Percentiles rank a stretch among this genome's conserved stretches.
These are phyloP conservation scores for Royoungia palumana DNA, from an alignment of 768 basidiomycete genomes.

Conservation along the genomic window DNA sequence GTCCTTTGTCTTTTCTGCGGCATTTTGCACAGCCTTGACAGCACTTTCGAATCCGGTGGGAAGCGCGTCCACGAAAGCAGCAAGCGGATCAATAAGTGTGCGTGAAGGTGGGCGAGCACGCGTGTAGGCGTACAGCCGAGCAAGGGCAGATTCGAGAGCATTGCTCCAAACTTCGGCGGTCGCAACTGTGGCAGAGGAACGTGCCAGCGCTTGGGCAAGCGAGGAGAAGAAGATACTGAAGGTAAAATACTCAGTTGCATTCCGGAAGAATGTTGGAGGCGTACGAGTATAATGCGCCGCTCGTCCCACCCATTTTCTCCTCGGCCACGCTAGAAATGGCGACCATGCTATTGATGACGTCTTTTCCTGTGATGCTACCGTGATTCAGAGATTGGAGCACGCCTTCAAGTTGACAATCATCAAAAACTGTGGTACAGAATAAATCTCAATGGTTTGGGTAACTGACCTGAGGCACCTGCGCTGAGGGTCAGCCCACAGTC, in stretches of 20 bases:
- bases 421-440: neutral
- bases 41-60: slow-evolving; percentile 45
- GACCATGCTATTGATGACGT: slow-evolving; percentile 64
- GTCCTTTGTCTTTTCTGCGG: slow-evolving; percentile 71
- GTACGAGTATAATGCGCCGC: slow-evolving; percentile 87
- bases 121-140: slow-evolving; percentile 76
- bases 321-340: slow-evolving; percentile 73
- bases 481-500: slow-evolving; percentile 68
- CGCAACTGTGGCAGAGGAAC: slow-evolving; percentile 23
- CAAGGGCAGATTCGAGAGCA: slow-evolving; percentile 56
- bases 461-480: slow-evolving; percentile 69
- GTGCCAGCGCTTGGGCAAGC: slow-evolving; percentile 69
- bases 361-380: slow-evolving; percentile 55
- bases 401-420: slow-evolving; percentile 35
- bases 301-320: slow-evolving; percentile 88
- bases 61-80: slow-evolving; percentile 57
- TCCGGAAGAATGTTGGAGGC: slow-evolving; percentile 28
- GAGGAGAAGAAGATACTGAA: slow-evolving; percentile 87
- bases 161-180: slow-evolving; percentile 56
- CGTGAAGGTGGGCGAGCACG: slow-evolving; percentile 86
- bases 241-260: neutral
- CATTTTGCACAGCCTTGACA: slow-evolving; percentile 55
- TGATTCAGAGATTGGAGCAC: slow-evolving; percentile 56
- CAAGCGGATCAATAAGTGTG: slow-evolving; percentile 89
- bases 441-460: neutral